Evolutionary conservation across 352 stramenopile species (phyloP).

Genomic region (Phytophthora tentaculata): DNA sequence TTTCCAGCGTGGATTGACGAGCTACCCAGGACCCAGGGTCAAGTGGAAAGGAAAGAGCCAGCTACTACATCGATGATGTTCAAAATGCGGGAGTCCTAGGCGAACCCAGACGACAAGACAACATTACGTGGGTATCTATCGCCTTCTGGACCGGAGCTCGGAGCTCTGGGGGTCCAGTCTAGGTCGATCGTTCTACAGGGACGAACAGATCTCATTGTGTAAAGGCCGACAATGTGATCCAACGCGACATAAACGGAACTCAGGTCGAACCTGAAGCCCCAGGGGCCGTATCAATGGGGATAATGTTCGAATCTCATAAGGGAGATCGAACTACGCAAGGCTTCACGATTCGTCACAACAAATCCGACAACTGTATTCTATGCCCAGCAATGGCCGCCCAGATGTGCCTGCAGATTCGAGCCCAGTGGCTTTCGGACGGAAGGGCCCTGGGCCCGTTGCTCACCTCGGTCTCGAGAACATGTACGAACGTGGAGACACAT

Average conservation of each 20-base stretch:
- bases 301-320: too few relatives aligned
- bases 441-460: too few relatives aligned
- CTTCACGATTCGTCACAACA: too few relatives aligned
- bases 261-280: not conserved
- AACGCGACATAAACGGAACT: not conserved
- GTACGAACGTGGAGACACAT: too few relatives aligned
- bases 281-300: not conserved
- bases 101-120: not conserved
- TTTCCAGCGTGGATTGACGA: not conserved
- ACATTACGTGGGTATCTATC: not conserved
- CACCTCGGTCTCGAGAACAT: too few relatives aligned
- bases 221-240: not conserved
- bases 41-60: constrained; percentile 39
- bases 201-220: not conserved
- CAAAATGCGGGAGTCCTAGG: not conserved
- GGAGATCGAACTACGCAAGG: too few relatives aligned
- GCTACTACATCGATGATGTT: constrained; percentile 42
- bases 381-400: too few relatives aligned
- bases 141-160: not conserved
- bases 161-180: not conserved
- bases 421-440: too few relatives aligned
- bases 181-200: not conserved
- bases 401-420: too few relatives aligned
- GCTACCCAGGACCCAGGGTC: constrained; percentile 14
- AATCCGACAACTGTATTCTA: too few relatives aligned